Evolutionary conservation across 2,329 filamentous ascomycete genomes (phyloP).

Genomic region (Colletotrichum sp.): DNA sequence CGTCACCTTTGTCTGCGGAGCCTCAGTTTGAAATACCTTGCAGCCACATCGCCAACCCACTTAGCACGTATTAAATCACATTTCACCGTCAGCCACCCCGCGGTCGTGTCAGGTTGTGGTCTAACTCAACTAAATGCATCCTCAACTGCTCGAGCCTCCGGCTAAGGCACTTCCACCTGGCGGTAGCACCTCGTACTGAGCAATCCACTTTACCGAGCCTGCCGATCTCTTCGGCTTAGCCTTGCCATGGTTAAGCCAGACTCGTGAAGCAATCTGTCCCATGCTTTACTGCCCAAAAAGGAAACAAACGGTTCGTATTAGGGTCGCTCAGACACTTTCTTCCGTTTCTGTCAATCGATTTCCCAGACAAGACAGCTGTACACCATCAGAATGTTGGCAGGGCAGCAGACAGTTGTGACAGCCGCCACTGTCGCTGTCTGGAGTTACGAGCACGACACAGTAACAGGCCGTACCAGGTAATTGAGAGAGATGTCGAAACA

Average conservation of each 20-base stretch:
- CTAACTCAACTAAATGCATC: background rate
- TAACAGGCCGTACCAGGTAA: background rate
- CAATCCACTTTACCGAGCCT: background rate
- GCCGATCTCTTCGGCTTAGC: background rate
- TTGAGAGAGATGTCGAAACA: slow-evolving; percentile 12
- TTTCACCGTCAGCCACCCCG: background rate
- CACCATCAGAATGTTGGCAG: slow-evolving; percentile 2
- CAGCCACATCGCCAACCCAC: background rate
- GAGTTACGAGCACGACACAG: background rate
- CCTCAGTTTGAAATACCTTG: background rate
- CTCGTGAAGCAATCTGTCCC: background rate
- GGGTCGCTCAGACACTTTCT: slow-evolving; percentile 1
- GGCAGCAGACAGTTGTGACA: slow-evolving; percentile 3
- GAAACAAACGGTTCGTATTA: background rate
- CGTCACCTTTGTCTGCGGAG: background rate
- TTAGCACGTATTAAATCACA: background rate
- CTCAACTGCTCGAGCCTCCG: background rate
- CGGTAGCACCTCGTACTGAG: background rate
- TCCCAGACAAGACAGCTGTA: slow-evolving; percentile 6
- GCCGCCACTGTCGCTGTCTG: background rate
- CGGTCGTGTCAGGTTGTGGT: slow-evolving; percentile 2
- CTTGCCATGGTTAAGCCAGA: background rate
- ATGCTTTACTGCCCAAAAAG: background rate
- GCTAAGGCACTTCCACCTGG: background rate
- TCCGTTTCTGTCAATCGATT: background rate